A percentile compares a stretch with the other conserved stretches of the same genome.
Evolutionary conservation across 805 yeast genomes (phyloP).

Genomic region (Cyberlindnera samutprakarnensis): DNA sequence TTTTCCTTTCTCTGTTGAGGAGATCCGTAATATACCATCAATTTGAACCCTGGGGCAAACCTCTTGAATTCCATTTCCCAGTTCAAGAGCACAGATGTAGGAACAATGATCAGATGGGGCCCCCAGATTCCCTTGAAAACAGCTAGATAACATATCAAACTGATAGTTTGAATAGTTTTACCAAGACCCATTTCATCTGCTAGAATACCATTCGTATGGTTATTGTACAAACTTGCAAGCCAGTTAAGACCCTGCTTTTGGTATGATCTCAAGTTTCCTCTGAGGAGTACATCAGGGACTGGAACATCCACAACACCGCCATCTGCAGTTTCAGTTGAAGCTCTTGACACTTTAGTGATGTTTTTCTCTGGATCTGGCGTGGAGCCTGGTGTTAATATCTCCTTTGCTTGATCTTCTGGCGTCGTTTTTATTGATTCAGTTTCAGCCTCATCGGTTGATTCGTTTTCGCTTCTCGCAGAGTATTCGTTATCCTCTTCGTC

Average conservation of each 20-base stretch:
- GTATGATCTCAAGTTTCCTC: conserved; percentile 81
- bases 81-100: conserved; percentile 93
- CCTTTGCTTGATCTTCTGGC: conserved; percentile 3
- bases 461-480: conserved; percentile 16
- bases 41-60: conserved; percentile 97
- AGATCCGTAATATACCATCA: conserved; percentile 90
- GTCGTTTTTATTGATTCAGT: conserved; percentile 1
- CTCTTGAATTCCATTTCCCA: conserved; percentile 99
- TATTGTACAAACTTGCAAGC: conserved; percentile 90
- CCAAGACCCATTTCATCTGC: conserved; percentile 99
- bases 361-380: conserved; percentile 25
- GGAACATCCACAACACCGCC: conserved; percentile 64
- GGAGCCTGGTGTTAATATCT: conserved; percentile 26
- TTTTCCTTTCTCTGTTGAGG: conserved; percentile 96
- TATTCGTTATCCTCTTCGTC: conserved; percentile 29
- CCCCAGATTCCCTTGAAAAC: conserved; percentile 96
- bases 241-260: conserved; percentile 96
- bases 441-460: conserved; percentile 10
- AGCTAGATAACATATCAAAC: conserved; percentile 79
- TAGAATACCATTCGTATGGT: conserved; percentile 89
- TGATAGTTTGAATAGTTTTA: conserved; percentile 93
- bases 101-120: conserved; percentile 94
- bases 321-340: conserved; percentile 16
- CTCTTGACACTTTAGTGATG: conserved; percentile 9
- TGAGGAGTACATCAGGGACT: conserved; percentile 55